Evolutionary conservation across 148 eudicot genomes (phyloP).

Genomic region (Nepenthes gracilis): DNA sequence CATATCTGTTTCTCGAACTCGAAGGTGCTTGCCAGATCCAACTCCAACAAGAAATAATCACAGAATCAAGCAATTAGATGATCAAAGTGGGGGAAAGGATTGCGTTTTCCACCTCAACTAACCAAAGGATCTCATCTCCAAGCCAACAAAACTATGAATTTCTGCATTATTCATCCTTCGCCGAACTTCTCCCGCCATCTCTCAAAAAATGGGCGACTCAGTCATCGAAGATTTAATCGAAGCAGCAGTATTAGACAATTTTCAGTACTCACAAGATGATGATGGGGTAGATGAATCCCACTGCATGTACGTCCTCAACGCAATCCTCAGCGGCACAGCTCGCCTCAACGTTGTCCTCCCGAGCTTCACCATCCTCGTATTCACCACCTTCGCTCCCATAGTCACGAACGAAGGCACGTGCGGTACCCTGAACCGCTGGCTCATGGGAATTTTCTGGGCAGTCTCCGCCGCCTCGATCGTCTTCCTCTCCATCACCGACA

Average conservation of each 20-base stretch:
- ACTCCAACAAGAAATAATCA: too few relatives aligned
- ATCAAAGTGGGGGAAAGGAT: too few relatives aligned
- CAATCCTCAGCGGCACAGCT: slow-evolving; percentile 53
- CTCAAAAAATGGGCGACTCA: background rate
- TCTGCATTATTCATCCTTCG: background rate
- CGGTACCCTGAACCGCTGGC: slow-evolving; percentile 28
- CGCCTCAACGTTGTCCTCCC: slow-evolving; percentile 58
- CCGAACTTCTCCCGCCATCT: background rate
- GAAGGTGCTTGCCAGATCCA: too few relatives aligned
- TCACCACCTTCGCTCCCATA: slow-evolving; percentile 56
- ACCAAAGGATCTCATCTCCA: too few relatives aligned
- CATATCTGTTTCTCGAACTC: too few relatives aligned
- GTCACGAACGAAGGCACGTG: slow-evolving; percentile 55
- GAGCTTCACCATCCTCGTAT: slow-evolving; percentile 45
- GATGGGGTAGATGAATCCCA: slow-evolving; percentile 32
- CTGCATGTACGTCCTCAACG: slow-evolving; percentile 31
- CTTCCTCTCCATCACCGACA: slow-evolving; percentile 50
- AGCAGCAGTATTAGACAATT: background rate
- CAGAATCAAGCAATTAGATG: too few relatives aligned
- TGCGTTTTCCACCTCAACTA: too few relatives aligned
- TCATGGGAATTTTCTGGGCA: slow-evolving; percentile 42
- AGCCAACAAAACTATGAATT: too few relatives aligned
- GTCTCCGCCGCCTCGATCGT: slow-evolving; percentile 36
- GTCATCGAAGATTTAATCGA: background rate
- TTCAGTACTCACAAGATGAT: slow-evolving; percentile 9